phyloP scores from a whole-genome alignment of 2,329 filamentous ascomycete species.

The Thelonectria olida region DNA sequence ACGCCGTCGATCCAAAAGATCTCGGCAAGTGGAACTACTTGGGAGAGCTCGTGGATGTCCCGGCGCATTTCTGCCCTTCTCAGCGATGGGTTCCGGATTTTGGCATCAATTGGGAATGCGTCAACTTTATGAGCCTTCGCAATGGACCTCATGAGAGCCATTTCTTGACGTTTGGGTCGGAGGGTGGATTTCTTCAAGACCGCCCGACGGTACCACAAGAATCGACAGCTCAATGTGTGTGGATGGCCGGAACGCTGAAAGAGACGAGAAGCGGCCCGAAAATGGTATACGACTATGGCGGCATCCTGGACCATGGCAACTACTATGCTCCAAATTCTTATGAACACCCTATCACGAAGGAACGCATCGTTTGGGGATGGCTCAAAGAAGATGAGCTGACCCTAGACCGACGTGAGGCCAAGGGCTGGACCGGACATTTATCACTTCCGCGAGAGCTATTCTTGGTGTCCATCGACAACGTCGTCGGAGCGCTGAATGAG shows the following conservation, averaged over 20 bases:
- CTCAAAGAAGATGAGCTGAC: conserved; percentile 60
- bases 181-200: conserved; percentile 45
- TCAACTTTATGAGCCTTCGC: conserved; percentile 54
- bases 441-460: conserved; percentile 55
- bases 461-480: conserved; percentile 49
- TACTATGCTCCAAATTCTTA: conserved; percentile 61
- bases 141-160: conserved; percentile 43
- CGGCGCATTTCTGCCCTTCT: conserved; percentile 46
- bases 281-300: conserved; percentile 51
- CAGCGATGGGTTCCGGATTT: conserved; percentile 59
- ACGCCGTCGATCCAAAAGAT: conserved; percentile 50
- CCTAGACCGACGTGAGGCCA: conserved; percentile 50
- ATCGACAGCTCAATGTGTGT: conserved; percentile 39
- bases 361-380: conserved; percentile 58
- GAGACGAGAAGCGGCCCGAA: conserved; percentile 17
- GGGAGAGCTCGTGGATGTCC: conserved; percentile 52
- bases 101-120: conserved; percentile 62
- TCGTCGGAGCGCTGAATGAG: conserved; percentile 48
- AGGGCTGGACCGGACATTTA: conserved; percentile 60
- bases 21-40: conserved; percentile 55
- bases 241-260: conserved; percentile 52
- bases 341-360: conserved; percentile 51
- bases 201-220: not conserved
- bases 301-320: conserved; percentile 58
- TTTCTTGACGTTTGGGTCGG: conserved; percentile 56